Conservation (phyloP, 768 basidiomycete species). For the Amanita polypyramis region DNA sequence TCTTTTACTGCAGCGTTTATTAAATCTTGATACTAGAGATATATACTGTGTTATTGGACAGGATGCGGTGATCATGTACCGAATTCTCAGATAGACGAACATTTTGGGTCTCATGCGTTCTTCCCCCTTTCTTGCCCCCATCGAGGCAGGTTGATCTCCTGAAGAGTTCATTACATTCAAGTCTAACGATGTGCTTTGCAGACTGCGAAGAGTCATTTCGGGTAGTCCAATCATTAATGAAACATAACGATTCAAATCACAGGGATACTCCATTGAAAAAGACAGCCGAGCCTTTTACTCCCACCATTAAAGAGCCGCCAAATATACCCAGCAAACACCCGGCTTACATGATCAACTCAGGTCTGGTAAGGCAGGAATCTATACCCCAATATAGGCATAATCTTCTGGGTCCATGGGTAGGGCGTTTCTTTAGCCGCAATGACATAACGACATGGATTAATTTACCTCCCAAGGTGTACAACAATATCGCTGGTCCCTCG, state of each 20-base stretch:
- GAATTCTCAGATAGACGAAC: constrained; percentile 28
- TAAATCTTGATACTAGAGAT: constrained; percentile 5
- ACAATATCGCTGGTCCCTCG: constrained; percentile 18
- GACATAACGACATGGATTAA: not conserved
- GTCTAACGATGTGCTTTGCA: constrained; percentile 16
- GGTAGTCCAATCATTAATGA: constrained; percentile 34
- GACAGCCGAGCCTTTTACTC: constrained; percentile 22
- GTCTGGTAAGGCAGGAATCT: constrained; percentile 28
- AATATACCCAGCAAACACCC: constrained; percentile 35
- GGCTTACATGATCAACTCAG: constrained; percentile 37
- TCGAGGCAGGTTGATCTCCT: constrained; percentile 29
- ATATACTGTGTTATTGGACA: constrained; percentile 22
- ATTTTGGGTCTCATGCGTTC: constrained; percentile 44
- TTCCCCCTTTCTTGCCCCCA: constrained; percentile 35
- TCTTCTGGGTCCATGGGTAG: constrained; percentile 44
- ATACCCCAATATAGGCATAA: constrained; percentile 45
- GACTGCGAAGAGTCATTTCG: constrained; percentile 44
- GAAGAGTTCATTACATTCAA: not conserved
- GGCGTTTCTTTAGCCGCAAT: constrained; percentile 9
- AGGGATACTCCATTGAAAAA: constrained; percentile 24
- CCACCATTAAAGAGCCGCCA: constrained; percentile 20
- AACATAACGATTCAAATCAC: constrained; percentile 35
- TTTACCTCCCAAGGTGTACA: constrained; percentile 12
- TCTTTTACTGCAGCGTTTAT: not conserved
- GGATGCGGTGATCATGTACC: constrained; percentile 51